Evolutionary conservation across 148 eudicot species (phyloP), one percentile per base, ranked within the genome.

Genomic region (Silene conica): DNA sequence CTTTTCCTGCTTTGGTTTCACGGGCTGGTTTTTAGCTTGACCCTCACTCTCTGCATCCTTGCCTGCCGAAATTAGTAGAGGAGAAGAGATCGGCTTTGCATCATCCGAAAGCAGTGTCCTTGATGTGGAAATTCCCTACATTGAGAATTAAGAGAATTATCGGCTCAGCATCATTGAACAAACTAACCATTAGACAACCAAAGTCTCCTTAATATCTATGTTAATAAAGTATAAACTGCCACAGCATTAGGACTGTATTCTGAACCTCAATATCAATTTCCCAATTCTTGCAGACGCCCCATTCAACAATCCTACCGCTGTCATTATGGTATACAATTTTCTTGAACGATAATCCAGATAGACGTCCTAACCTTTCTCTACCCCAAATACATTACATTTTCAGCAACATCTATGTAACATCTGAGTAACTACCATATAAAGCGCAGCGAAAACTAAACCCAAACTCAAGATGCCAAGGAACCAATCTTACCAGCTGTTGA

Each of bases 31-130:
- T 84, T 89, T 89, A 66, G 76, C 62, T 70, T 88, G 87, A 72
- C 81, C 69, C 80, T 81, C 78, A 72, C 83, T 58, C 63, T 79
- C 82, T n/a, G 84, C 92, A 75, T 84, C 83, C 23, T 79, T 61
- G 14, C 77, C 64, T 21, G 90, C 85, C 76, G 90, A 71, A 65
- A 81, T 81, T 61, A 96, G 96, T 59, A 93, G 65, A 55, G 97
- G 97, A 67, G 98, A 93, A 71, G 97, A 80, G 72, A 88, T 74
- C 31, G 97, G 97, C 62, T 85, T 71, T 67, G 83, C 89, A 67
- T 89, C 90, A 31, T 84, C 86, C 25, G 91, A 85, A 69, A 86
- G 89, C 74, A 89, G 76, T 61, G 50, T 83, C 78, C 95, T 86
- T 56, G 97, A 78, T 70, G 87, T 85, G 52, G 88, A 83, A 77